A percentile compares a stretch with the other conserved stretches of the same genome.
Evolutionary conservation across 768 basidiomycete species (phyloP).

Genomic region (Sistotremastrum niveocremeum): DNA sequence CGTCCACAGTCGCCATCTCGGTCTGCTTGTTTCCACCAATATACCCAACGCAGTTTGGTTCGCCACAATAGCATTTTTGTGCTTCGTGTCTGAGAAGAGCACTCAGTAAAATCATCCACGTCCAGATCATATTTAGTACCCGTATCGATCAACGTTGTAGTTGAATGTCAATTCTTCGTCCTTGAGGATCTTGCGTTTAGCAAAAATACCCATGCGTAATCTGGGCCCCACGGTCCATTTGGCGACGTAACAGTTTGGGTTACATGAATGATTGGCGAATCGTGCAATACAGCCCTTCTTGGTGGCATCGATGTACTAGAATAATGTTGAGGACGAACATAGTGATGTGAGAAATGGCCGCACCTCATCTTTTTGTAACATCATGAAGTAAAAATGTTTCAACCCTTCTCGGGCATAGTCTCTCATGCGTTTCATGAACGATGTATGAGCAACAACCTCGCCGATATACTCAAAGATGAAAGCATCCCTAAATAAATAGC

Average conservation of each 20-base stretch:
- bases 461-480: constrained; percentile 99
- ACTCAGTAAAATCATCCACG: neutral
- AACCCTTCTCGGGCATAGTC: constrained; percentile 90
- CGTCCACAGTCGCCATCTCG: constrained; percentile 88
- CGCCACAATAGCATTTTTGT: constrained; percentile 90
- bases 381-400: constrained; percentile 98
- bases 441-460: constrained; percentile 78
- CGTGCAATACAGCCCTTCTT: constrained; percentile 94
- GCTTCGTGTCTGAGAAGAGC: constrained; percentile 64
- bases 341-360: constrained; percentile 10
- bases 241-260: constrained; percentile 93
- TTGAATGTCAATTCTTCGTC: constrained; percentile 95
- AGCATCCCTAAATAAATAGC: constrained; percentile 43
- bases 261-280: constrained; percentile 97
- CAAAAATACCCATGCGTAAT: constrained; percentile 96
- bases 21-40: constrained; percentile 99
- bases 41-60: constrained; percentile 87
- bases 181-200: constrained; percentile 63
- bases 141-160: constrained; percentile 98
- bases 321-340: neutral
- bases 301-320: constrained; percentile 95
- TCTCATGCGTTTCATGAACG: constrained; percentile 89
- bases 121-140: constrained; percentile 24
- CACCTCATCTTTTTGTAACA: constrained; percentile 96
- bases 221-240: constrained; percentile 90